Percentiles rank a stretch among this genome's conserved stretches.
Conservation (phyloP, 495 filamentous ascomycete species). For the Penicillium tannophilum region DNA sequence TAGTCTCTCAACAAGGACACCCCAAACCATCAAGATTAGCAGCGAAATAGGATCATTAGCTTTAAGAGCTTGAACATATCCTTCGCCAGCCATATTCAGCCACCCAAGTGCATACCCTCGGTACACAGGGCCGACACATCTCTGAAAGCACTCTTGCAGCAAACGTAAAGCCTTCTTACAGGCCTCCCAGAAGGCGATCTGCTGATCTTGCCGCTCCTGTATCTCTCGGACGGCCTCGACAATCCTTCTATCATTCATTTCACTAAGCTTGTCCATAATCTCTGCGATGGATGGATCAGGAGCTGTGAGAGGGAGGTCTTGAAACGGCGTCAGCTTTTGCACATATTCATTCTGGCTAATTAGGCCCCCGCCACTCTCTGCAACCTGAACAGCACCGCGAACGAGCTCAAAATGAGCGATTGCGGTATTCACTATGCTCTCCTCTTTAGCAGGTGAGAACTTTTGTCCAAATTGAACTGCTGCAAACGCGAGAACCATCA, state of each 20-base stretch:
- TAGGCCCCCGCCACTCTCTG: neutral
- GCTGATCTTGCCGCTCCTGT: neutral
- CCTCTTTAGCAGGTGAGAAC: neutral
- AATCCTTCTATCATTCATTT: conserved; percentile 6
- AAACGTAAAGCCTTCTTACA: conserved; percentile 7
- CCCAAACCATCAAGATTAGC: conserved; percentile 7
- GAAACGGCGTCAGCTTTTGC: conserved; percentile 4
- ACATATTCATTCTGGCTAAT: conserved; percentile 7
- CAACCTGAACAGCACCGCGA: conserved; percentile 8
- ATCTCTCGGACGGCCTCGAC: neutral
- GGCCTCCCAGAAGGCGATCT: conserved; percentile 5
- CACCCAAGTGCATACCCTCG: conserved; percentile 10
- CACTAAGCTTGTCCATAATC: neutral
- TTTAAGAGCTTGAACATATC: conserved; percentile 1
- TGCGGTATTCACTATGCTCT: neutral
- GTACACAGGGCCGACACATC: conserved; percentile 8
- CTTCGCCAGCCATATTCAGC: conserved; percentile 10
- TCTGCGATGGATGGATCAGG: neutral
- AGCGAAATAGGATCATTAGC: neutral
- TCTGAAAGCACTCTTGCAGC: conserved; percentile 6
- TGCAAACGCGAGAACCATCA: conserved; percentile 9
- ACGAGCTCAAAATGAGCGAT: conserved; percentile 8
- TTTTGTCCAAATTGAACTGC: neutral
- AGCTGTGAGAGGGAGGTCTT: neutral
- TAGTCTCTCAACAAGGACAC: conserved; percentile 8